Base-by-base conservation (phyloP, 1,139 yeast species). In the Candida dubliniensis region DNA sequence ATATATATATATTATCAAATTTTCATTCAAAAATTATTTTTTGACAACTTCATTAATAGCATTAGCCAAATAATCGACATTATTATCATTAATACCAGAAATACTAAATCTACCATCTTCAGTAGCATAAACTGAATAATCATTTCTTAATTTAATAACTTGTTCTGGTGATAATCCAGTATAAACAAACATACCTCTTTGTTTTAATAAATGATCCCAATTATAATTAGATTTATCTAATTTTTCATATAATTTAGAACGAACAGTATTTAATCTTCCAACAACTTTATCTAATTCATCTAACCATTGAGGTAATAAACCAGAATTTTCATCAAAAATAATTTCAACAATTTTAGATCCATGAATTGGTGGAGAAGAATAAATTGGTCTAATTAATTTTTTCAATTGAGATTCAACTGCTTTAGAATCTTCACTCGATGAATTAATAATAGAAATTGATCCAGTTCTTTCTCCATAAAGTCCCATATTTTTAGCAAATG, bases 401-500 rank as follows among this genome's bases (percentile, higher is more conserved):
- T 87, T 82, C 60, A 87, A 74, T 70, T 91, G 97, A 2, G 96
- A 85, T 58, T 82, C 84, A 50, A 88, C 76, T 37, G 76, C 67
- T 49, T 62, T 63, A 31, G 77, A 58, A 36, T 69, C 69, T 39
- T 73, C 76, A 33, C 70, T 60, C n/a, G 69, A 64, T 48, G 74
- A 71, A 41, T 82, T 72, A 46, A 84, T 69, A 40, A 84, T 68
- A 42, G 88, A 85, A 43, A 91, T 73, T n/a, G 95, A 87, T 10
- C 98, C 97, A 39, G 90, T 90, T 66, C 98, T 83, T 73, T 93
- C 96, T 55, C 97, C 96, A 66, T 93, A 90, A 48, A 91, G 79
- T 30, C 99, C 99, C 93, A 93, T 87, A 74, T 91, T 91, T 71
- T 91, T 91, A 54, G 98, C 96, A 69, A 91, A 91, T 2, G 96